phyloP scores from a whole-genome alignment of 768 basidiomycete species.

The Gloeostereum incarnatum region DNA sequence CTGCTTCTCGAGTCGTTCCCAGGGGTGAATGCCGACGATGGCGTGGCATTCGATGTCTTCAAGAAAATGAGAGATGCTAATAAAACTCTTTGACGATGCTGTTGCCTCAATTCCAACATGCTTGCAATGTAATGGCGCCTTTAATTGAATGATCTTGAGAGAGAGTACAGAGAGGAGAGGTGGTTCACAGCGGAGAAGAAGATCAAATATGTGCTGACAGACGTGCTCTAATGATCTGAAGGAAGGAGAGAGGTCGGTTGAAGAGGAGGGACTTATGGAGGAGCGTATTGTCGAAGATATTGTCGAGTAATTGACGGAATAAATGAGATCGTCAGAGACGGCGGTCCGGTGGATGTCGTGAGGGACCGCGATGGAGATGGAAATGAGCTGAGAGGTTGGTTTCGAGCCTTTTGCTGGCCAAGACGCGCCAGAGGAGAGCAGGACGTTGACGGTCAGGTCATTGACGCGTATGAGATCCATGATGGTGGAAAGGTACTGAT shows the following conservation, averaged over 20 bases:
- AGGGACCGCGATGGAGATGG: conserved; percentile 39
- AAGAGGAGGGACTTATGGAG: conserved; percentile 12
- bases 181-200: conserved; percentile 24
- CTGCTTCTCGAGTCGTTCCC: conserved; percentile 60
- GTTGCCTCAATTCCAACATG: conserved; percentile 26
- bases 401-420: conserved; percentile 28
- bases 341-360: conserved; percentile 44
- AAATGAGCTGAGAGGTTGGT: conserved; percentile 40
- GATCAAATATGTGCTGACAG: conserved; percentile 25
- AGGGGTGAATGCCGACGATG: conserved; percentile 60
- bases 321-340: conserved; percentile 37
- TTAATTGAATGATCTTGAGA: conserved; percentile 37
- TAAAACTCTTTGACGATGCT: conserved; percentile 12
- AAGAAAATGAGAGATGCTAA: conserved; percentile 16
- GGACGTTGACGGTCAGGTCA: conserved; percentile 33
- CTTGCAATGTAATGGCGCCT: conserved; percentile 44
- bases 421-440: conserved; percentile 30
- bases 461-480: conserved; percentile 30
- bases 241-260: conserved; percentile 8
- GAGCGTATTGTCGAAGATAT: conserved; percentile 24
- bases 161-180: conserved; percentile 19
- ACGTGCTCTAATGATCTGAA: conserved; percentile 41
- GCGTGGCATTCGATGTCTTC: conserved; percentile 37
- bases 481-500: not conserved
- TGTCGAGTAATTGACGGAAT: conserved; percentile 59